Base-by-base conservation (phyloP, 352 stramenopile genomes). In the Phytophthora palmivora region DNA sequence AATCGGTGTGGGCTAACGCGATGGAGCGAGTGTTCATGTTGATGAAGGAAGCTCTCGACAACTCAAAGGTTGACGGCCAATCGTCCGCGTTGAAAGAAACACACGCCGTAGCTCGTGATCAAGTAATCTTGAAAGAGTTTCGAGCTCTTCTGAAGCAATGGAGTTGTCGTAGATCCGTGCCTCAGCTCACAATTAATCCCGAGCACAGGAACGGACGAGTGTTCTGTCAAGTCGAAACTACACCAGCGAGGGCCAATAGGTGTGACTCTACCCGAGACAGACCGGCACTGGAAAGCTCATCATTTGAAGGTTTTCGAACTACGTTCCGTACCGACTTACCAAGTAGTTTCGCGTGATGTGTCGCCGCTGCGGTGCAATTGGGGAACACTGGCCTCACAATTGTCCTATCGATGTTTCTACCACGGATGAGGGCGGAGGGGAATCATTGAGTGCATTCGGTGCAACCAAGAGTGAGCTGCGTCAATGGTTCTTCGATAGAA, bases 21-120 rank as follows among this genome's bases (percentile, higher is more conserved):
- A 41, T 76, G 5, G 54, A 74, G 32, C 49, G 64, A 6, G 64
- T 77, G 4, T 77, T 77, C 38, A 15, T 14, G 38, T 22, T 68
- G 19, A 77, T 74, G 69, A 54, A 62, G 43, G 24, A 34, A 3
- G 28, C n/a, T 8, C 22, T 43, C 48, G 49, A 62, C 14, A 34
- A 37, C 10, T 50, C 57, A 1, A 58, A 54, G 11, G 18, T 18
- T 16, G 33, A 39, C 4, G 39, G 43, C 6, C 32, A 21, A 32
- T 8, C 56, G 16, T 42, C 39, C 10, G 15, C 41, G 11, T 14
- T 43, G 4, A 21, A 57, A 39, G 34, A 58, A 15, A 54, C 55
- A 19, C 42, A 42, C 11, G 58, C 46, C 14, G 50, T 57, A 14
- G 41, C 49, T 8, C 67, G 71, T 33, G 58, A 74, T 26, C 50